Evolutionary conservation across 108 stramenopile genomes (phyloP).

Genomic region (Conticribra weissflogii): DNA sequence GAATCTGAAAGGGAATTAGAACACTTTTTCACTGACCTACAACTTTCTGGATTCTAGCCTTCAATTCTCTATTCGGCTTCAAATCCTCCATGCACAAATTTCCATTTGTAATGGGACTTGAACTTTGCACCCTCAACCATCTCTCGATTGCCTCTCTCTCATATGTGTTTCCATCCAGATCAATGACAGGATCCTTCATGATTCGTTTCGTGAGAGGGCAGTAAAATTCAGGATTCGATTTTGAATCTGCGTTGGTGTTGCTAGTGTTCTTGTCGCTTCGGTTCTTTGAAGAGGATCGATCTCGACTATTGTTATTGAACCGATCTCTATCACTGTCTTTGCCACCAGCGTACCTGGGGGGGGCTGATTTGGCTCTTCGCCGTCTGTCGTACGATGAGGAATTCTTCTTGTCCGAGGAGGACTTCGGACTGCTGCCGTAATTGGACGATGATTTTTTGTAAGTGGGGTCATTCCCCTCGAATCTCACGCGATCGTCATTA

Average conservation of each 20-base stretch:
- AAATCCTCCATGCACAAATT: constrained; percentile 38
- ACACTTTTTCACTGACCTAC: constrained; percentile 30
- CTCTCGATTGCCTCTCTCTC: constrained; percentile 72
- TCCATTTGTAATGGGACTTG: constrained; percentile 56
- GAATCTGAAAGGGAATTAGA: neutral
- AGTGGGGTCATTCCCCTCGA: neutral
- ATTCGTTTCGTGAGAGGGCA: constrained; percentile 77
- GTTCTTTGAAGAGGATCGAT: too few relatives aligned
- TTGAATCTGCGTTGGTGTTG: constrained; percentile 3
- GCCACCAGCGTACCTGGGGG: constrained; percentile 18
- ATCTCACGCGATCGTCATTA: neutral
- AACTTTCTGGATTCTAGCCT: constrained; percentile 33
- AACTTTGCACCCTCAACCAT: constrained; percentile 58
- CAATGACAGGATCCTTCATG: constrained; percentile 82
- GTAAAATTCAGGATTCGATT: constrained; percentile 37
- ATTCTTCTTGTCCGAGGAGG: neutral
- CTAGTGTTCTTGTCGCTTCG: neutral
- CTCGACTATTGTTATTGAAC: too few relatives aligned
- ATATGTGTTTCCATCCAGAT: constrained; percentile 82
- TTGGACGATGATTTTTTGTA: neutral
- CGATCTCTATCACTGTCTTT: too few relatives aligned
- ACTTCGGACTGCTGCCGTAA: neutral
- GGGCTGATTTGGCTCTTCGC: constrained; percentile 34
- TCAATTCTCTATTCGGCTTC: constrained; percentile 49
- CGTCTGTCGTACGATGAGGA: constrained; percentile 2